Base-by-base conservation (phyloP, 352 stramenopile species). In the Pythium grandisporangium region DNA sequence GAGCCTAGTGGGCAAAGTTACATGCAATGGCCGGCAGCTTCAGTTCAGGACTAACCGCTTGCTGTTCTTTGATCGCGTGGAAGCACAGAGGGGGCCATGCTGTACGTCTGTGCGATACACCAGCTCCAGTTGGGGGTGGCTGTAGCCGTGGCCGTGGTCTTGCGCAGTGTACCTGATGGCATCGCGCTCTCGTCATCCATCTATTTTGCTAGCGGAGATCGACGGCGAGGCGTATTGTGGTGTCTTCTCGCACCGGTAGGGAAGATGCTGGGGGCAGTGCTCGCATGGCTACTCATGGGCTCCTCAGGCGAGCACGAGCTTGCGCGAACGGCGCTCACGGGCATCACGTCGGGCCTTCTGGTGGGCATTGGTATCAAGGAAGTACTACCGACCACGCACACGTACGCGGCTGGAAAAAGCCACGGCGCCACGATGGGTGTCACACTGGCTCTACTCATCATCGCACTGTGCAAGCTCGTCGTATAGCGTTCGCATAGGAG, bases 101-200 rank as follows among this genome's bases (percentile, higher is more conserved):
- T 61, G 35, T 61, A 55, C 38, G 53, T 61, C 10, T 21, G 30
- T 23, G 53, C 53, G 1, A 21, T 50, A 2, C 41, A 39, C 13
- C 36, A 45, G 25, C 39, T 61, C 14, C 23, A 34, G 23, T 36
- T 61, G 6, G 53, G 53, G 26, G 37, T 61, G 2, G 45, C 53
- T 2, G 36, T 61, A 4, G 44, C 42, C 0, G 8, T 44, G 14
- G 53, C 16, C 5, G 37, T 61, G 33, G 42, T 49, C 13, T 36
- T 61, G 23, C 53, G 55, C 32, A 61, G 53, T 36, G 34, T 61
- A 2, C 53, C 53, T n/a, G 53, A 61, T 29, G 53, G 53, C 26
- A 61, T 53, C 42, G 53, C 53, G 7, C 33, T 61, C 11, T 45
- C 53, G 13, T 61, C 53, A 7, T 57, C 47, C 6, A 57, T 62